Evolutionary conservation across 345 rosid species (phyloP), one percentile per base, ranked within the genome.

Genomic region (Gossypium ekmanianum): DNA sequence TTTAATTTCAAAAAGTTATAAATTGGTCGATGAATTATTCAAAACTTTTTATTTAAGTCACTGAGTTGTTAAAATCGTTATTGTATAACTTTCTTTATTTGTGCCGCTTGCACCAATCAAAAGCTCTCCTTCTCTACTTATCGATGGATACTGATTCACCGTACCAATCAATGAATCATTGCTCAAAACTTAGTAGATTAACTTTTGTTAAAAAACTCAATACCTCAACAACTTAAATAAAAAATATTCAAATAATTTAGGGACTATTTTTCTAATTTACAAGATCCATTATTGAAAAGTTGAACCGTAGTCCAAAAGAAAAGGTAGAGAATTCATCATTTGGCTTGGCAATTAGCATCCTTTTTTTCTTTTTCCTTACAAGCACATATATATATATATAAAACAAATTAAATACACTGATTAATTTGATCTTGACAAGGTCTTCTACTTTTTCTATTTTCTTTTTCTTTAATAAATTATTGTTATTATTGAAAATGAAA

Each of bases 21-120:
- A 34, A 34, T 1, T 5, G 1, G 7, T 34, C 7, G 6, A 0
- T 34, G 7, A 34, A 34, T 34, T 5, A 34, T 34, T 34, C 7
- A 0, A 5, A 34, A 5, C 1, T 34, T 34, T 34, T 5, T 0
- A 34, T 34, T 34, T 5, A 34, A 0, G 7, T 34, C 7, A 5
- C 0, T 5, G 1, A 34, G 0, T 7, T 34, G 0, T 4, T 34
- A 34, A 34, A 34, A 34, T 34, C 0, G 7, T 4, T 34, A 34
- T 34, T 34, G 39, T 34, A 4, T 34, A 34, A 34, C 41, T 1
- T 34, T 34, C 7, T 34, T 34, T 34, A 34, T 34, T 34, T 34
- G 41, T 1, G 0, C 1, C 1, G 41, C 0, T 1, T 34, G 0
- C 1, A 6, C 0, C 0, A 5, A 34, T 34, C 41, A 7, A 0